phyloP scores from a whole-genome alignment of 345 rosid species.

The Gossypium rotundifolium region DNA sequence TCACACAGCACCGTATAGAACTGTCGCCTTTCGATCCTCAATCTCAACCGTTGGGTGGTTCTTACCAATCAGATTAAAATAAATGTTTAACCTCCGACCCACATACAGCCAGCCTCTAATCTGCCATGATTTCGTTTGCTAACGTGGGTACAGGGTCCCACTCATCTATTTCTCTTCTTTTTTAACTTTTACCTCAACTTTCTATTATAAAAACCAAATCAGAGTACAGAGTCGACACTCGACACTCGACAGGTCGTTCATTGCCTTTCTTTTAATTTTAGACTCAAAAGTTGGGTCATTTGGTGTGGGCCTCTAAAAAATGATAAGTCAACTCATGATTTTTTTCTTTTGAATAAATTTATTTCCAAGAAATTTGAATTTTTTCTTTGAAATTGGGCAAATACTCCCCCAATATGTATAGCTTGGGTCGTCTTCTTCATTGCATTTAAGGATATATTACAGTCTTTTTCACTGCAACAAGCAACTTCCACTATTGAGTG shows the following conservation, averaged over 20 bases:
- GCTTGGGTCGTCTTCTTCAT: not conserved
- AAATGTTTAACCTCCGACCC: not conserved
- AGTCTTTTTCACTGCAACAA: not conserved
- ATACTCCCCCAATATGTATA: not conserved
- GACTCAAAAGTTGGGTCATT: slow-evolving; percentile 11
- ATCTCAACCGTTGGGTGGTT: slow-evolving; percentile 5
- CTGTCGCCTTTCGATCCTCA: not conserved
- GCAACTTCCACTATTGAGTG: not conserved
- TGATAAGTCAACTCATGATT: slow-evolving; percentile 14
- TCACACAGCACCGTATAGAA: slow-evolving; percentile 1
- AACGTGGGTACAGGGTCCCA: slow-evolving; percentile 7
- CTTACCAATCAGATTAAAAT: not conserved
- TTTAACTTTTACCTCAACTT: not conserved
- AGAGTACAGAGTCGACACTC: not conserved
- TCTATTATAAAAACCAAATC: not conserved
- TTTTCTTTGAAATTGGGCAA: not conserved
- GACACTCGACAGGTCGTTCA: not conserved
- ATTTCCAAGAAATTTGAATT: not conserved
- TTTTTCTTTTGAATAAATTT: not conserved
- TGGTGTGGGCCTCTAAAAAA: not conserved
- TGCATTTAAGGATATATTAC: not conserved
- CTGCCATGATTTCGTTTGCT: not conserved
- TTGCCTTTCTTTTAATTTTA: not conserved
- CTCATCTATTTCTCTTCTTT: not conserved
- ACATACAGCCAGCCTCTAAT: not conserved